phyloP scores from a whole-genome alignment of 345 rosid species.

The Brassica rapa region DNA sequence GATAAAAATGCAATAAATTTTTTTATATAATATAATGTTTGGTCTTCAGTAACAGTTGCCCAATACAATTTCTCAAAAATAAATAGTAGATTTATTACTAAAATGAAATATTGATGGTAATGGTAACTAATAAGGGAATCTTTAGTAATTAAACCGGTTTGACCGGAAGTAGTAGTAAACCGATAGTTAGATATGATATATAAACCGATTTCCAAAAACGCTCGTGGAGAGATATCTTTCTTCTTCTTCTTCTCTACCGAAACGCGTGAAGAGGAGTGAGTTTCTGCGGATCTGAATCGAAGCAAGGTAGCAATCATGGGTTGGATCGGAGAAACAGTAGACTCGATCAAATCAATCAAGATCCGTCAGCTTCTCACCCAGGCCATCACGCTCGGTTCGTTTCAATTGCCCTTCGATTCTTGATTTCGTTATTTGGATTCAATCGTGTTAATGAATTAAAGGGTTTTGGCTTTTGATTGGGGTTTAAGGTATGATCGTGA shows the following conservation, averaged over 20 bases:
- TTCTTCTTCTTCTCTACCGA: conserved; percentile 9
- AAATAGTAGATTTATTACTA: no score
- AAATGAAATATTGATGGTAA: no score
- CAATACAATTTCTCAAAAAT: no score
- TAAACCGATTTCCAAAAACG: conserved; percentile 26
- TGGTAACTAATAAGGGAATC: no score
- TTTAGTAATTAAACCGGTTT: conserved; percentile 22
- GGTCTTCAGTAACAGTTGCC: no score
- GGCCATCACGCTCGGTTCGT: conserved; percentile 76
- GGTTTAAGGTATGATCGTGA: conserved; percentile 83
- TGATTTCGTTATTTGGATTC: background rate
- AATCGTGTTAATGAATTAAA: background rate
- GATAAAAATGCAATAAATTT: no score
- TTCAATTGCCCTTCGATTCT: no score
- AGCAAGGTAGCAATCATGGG: conserved; percentile 51
- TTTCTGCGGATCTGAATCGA: conserved; percentile 13
- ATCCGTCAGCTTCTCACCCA: conserved; percentile 87
- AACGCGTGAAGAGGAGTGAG: conserved; percentile 20
- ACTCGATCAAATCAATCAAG: conserved; percentile 83
- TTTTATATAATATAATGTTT: no score
- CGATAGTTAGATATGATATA: conserved; percentile 4
- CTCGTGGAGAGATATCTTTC: background rate
- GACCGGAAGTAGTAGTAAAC: background rate
- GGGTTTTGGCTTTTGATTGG: background rate
- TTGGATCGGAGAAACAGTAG: conserved; percentile 72